phyloP scores from a whole-genome alignment of 2,329 filamentous ascomycete species.

The Tolypocladium cylindrosporum region DNA sequence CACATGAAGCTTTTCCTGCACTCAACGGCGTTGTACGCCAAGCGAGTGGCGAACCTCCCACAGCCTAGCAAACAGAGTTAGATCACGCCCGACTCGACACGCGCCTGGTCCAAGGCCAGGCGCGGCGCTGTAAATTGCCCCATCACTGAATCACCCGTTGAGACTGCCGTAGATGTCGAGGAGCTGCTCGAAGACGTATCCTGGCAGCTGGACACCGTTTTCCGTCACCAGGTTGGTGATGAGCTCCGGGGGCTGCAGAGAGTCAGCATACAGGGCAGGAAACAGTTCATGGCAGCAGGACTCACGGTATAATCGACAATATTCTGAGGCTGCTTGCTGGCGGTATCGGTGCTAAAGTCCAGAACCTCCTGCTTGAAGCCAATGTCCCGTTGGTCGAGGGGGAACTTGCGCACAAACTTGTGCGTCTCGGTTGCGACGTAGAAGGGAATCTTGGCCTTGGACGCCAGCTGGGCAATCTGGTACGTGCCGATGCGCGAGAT shows the following conservation, averaged over 20 bases:
- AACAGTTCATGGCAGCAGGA: slow-evolving; percentile 2
- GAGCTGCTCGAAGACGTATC: slow-evolving; percentile 60
- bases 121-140: not conserved
- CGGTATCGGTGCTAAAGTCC: slow-evolving; percentile 53
- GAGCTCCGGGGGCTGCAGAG: slow-evolving; percentile 48
- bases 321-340: slow-evolving; percentile 35
- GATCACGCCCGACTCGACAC: not conserved
- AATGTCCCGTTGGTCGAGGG: slow-evolving; percentile 70
- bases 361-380: slow-evolving; percentile 70
- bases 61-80: not conserved
- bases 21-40: not conserved
- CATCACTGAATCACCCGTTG: slow-evolving; percentile 17
- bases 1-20: not conserved
- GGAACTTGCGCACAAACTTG: slow-evolving; percentile 87
- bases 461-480: slow-evolving; percentile 76
- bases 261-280: slow-evolving; percentile 12
- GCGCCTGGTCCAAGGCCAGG: not conserved
- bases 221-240: slow-evolving; percentile 70
- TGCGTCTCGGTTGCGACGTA: slow-evolving; percentile 93
- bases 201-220: slow-evolving; percentile 59
- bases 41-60: not conserved
- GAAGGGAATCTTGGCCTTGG: slow-evolving; percentile 59
- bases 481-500: slow-evolving; percentile 79
- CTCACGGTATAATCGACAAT: slow-evolving; percentile 63
- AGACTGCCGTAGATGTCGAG: slow-evolving; percentile 50